phyloP scores from a whole-genome alignment of 768 basidiomycete genomes.

The Coprinellus micaceus region DNA sequence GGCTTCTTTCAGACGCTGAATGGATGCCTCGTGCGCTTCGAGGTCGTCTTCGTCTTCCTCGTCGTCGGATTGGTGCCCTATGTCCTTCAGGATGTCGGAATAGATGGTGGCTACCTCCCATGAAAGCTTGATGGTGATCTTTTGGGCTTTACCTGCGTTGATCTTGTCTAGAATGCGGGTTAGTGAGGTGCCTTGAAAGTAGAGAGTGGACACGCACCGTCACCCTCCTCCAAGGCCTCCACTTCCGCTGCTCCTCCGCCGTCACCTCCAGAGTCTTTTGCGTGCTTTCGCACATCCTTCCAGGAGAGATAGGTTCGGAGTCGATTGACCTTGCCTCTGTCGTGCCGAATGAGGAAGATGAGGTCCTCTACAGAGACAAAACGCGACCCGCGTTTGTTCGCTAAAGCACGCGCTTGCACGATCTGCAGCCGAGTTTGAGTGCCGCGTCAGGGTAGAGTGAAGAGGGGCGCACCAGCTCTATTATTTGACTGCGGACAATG shows the following conservation, averaged over 20 bases:
- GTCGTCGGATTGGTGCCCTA: slow-evolving; percentile 82
- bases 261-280: slow-evolving; percentile 85
- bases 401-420: slow-evolving; percentile 81
- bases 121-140: slow-evolving; percentile 91
- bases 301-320: slow-evolving; percentile 91
- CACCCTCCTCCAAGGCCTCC: slow-evolving; percentile 80
- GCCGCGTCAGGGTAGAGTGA: too few relatives aligned
- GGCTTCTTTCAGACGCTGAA: slow-evolving; percentile 88
- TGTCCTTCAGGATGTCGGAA: slow-evolving; percentile 75
- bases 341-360: slow-evolving; percentile 93
- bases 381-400: slow-evolving; percentile 77
- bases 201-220: slow-evolving; percentile 21
- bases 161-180: slow-evolving; percentile 56
- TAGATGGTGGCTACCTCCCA: slow-evolving; percentile 95
- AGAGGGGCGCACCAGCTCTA: slow-evolving; percentile 94
- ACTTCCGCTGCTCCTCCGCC: slow-evolving; percentile 79
- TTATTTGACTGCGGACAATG: slow-evolving; percentile 84
- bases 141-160: slow-evolving; percentile 72
- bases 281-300: slow-evolving; percentile 96
- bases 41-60: slow-evolving; percentile 96
- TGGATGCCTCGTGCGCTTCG: slow-evolving; percentile 93
- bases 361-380: slow-evolving; percentile 91
- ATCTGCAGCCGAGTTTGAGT: slow-evolving; percentile 65
- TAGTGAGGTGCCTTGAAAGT: background rate
- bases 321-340: slow-evolving; percentile 90